Evolutionary conservation across 192 early-diverging fungal genomes (phyloP).

Genomic region (Entomortierella parvispora): DNA sequence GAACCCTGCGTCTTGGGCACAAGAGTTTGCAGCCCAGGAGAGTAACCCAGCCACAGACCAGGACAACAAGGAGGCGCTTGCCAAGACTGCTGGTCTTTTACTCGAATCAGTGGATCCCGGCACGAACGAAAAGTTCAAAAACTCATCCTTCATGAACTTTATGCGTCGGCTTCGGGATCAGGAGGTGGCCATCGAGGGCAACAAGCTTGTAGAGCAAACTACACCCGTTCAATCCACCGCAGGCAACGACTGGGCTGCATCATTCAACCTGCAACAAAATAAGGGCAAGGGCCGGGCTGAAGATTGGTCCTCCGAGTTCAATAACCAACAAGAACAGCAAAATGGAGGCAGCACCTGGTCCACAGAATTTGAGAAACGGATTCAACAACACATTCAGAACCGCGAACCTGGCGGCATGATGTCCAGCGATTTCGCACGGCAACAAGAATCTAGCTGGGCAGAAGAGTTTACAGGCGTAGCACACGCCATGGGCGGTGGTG

Average conservation of each 20-base stretch:
- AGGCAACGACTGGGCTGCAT: slow-evolving; percentile 38
- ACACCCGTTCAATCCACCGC: slow-evolving; percentile 12
- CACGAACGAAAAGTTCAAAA: slow-evolving; percentile 92
- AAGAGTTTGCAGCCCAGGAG: slow-evolving; percentile 66
- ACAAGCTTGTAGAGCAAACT: slow-evolving; percentile 82
- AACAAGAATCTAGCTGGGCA: slow-evolving; percentile 66
- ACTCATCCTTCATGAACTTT: slow-evolving; percentile 91
- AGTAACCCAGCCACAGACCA: slow-evolving; percentile 32
- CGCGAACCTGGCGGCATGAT: slow-evolving; percentile 59
- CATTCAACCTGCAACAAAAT: slow-evolving; percentile 41
- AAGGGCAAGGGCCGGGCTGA: slow-evolving; percentile 32
- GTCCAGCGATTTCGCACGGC: slow-evolving; percentile 66
- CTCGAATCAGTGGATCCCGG: slow-evolving; percentile 78
- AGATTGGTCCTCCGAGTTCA: slow-evolving; percentile 47
- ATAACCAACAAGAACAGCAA: slow-evolving; percentile 32
- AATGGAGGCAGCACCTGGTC: slow-evolving; percentile 69
- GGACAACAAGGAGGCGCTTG: slow-evolving; percentile 73
- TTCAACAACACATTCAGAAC: slow-evolving; percentile 62
- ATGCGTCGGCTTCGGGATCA: slow-evolving; percentile 93
- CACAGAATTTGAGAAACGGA: slow-evolving; percentile 73
- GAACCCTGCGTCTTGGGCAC: slow-evolving; percentile 59
- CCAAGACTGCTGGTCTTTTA: slow-evolving; percentile 84
- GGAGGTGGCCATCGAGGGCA: slow-evolving; percentile 87
- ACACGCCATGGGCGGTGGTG: slow-evolving; percentile 53
- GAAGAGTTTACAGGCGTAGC: slow-evolving; percentile 69